Percentiles rank a stretch among this genome's conserved stretches.
phyloP scores from a whole-genome alignment of 305 asterid species.

The Solanum aculeatissimum region DNA sequence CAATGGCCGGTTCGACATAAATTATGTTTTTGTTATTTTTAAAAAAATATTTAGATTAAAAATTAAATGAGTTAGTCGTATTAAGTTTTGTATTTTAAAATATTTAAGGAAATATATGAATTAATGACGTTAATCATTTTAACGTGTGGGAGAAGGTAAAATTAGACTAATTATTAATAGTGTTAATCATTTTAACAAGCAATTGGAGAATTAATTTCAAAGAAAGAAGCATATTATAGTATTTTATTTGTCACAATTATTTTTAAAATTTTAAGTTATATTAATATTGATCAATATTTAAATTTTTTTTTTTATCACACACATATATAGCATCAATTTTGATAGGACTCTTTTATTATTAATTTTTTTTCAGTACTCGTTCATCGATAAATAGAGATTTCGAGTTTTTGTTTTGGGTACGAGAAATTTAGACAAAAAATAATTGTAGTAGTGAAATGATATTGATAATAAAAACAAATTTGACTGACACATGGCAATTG shows the following conservation, averaged over 20 bases:
- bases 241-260: neutral
- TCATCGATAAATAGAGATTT: too few species aligned
- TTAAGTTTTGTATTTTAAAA: neutral
- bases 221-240: neutral
- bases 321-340: too few species aligned
- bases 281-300: too few species aligned
- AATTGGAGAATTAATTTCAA: neutral
- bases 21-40: neutral
- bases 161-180: neutral
- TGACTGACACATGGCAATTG: too few species aligned
- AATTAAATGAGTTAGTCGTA: neutral
- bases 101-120: neutral
- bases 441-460: too few species aligned
- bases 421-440: too few species aligned
- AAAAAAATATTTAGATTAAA: neutral
- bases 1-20: neutral
- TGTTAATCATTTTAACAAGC: neutral
- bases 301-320: too few species aligned
- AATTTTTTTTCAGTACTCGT: too few species aligned
- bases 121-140: neutral
- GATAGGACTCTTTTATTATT: too few species aligned
- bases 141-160: neutral
- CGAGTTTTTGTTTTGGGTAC: too few species aligned
- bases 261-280: neutral
- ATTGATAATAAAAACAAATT: too few species aligned